A percentile compares a stretch with the other conserved stretches of the same genome.
Evolutionary conservation across 2,329 filamentous ascomycete genomes (phyloP).

Genomic region (Aureobasidium sp.): DNA sequence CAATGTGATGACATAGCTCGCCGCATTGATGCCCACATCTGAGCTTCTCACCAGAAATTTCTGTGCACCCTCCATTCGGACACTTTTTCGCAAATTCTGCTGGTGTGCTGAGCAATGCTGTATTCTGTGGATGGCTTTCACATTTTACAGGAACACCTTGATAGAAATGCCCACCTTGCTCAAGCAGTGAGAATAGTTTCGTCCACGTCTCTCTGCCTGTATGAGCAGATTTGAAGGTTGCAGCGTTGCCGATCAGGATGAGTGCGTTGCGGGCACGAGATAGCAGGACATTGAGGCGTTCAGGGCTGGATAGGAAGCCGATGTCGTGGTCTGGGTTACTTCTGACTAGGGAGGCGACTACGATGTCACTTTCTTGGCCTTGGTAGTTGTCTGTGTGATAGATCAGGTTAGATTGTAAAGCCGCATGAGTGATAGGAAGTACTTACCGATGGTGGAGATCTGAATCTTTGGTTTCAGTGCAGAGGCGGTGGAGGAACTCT

Average conservation of each 20-base stretch:
- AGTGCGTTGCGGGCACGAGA: constrained; percentile 62
- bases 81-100: constrained; percentile 55
- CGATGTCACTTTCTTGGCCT: constrained; percentile 65
- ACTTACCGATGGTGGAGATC: constrained; percentile 1
- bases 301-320: constrained; percentile 60
- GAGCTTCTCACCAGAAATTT: constrained; percentile 48
- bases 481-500: neutral
- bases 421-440: too few relatives aligned
- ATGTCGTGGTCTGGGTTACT: constrained; percentile 54
- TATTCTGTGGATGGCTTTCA: constrained; percentile 49
- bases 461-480: neutral
- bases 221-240: constrained; percentile 19
- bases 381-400: constrained; percentile 55
- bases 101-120: constrained; percentile 39
- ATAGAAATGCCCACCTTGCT: constrained; percentile 32
- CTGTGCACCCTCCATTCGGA: constrained; percentile 63
- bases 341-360: constrained; percentile 63
- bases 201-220: constrained; percentile 19
- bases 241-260: constrained; percentile 61
- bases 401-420: too few relatives aligned
- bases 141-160: constrained; percentile 55
- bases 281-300: constrained; percentile 63
- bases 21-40: constrained; percentile 56
- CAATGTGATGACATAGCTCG: constrained; percentile 54
- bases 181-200: constrained; percentile 19